Evolutionary conservation across 306 rosid genomes (phyloP), one percentile per base, ranked within the genome.

Genomic region (Cyclanthera cordifolia): DNA sequence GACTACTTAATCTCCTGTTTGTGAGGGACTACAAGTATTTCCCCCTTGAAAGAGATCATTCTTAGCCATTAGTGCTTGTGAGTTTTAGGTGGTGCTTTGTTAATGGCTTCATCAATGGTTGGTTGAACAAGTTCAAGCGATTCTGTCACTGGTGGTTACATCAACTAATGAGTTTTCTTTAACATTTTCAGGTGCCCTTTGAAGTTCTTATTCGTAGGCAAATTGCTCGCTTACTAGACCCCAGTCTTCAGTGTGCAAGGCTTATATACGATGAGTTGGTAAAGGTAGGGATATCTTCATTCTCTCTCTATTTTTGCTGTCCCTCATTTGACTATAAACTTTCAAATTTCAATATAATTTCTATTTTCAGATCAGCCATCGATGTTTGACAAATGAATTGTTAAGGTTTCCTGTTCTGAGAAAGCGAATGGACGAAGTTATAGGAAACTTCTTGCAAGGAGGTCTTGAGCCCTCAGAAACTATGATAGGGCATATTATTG

Each of bases 161-260:
- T 41, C 51, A 21, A 10, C 50, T 37, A 23, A 37, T 11, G 51
- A 46, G n/a, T 54, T 30, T 1, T 48, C n/a, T 73, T 45, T 8
- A 19, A 58, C 5, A 34, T 45, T 20, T 32, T 67, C 67, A 82
- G 86, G 77, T 76, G 27, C 86, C 86, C 24, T 82, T 82, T 71
- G 79, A 79, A 79, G 67, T 60, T 60, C 71, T 79, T 48, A 72
- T 82, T 43, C 75, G 77, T 43, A 71, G 81, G 70, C 86, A 82
- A 72, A 82, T 76, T 34, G 67, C 70, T 71, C 79, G 79, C 52
- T 69, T 82, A 67, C 70, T 79, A 64, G 79, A 79, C 68, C 86
- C 86, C 8, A 76, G 86, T 73, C 77, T 74, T 71, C 86, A 82
- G 61, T 82, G 86, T 71, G 75, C 80, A 32, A 69, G 39, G 45